Conservation (phyloP, 1,139 yeast species). For the Candida sojae region DNA sequence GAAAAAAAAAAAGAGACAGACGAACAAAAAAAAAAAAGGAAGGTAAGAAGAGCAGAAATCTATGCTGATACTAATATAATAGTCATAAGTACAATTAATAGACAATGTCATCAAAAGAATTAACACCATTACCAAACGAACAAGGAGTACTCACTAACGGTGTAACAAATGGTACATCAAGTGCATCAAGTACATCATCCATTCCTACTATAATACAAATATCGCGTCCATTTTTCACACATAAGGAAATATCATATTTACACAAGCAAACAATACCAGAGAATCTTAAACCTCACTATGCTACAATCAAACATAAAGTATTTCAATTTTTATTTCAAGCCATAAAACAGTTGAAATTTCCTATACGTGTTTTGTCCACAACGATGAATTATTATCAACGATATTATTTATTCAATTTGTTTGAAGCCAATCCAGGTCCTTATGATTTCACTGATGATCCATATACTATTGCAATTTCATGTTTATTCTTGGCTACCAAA, state of each 20-base stretch:
- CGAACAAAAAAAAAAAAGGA: conserved; percentile 3
- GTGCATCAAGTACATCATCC: background rate
- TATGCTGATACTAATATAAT: too few species aligned
- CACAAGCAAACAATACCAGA: conserved; percentile 57
- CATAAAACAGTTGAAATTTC: conserved; percentile 58
- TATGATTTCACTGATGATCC: conserved; percentile 34
- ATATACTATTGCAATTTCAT: conserved; percentile 65
- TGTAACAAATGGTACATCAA: background rate
- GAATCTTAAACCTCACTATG: conserved; percentile 45
- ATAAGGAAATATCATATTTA: conserved; percentile 53
- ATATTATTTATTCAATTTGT: conserved; percentile 63
- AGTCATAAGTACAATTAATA: too few species aligned
- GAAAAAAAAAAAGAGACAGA: background rate
- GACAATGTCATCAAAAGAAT: conserved; percentile 6
- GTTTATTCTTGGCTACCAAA: conserved; percentile 79
- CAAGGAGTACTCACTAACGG: background rate
- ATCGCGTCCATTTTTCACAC: conserved; percentile 66
- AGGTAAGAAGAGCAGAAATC: background rate
- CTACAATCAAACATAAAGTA: conserved; percentile 54
- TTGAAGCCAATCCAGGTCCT: conserved; percentile 37
- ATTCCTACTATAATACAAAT: conserved; percentile 41
- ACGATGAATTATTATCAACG: conserved; percentile 75
- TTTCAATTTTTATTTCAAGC: conserved; percentile 57
- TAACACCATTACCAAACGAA: conserved; percentile 3
- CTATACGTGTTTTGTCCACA: conserved; percentile 64